Evolutionary conservation across 2,329 filamentous ascomycete genomes (phyloP).

Genomic region (Diplodia seriata): DNA sequence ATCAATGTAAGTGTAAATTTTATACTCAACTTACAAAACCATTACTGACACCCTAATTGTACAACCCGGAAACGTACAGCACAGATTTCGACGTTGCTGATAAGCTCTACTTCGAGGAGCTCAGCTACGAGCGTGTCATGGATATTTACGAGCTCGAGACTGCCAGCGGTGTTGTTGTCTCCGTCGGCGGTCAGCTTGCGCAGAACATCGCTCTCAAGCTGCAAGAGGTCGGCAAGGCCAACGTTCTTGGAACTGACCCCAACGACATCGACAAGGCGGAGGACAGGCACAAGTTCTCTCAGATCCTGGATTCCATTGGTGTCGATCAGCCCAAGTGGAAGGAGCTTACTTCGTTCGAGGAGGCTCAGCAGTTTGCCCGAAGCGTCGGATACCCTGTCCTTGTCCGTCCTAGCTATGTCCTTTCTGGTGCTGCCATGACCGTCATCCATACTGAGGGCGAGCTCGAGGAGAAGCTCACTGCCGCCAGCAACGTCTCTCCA

Average conservation of each 20-base stretch:
- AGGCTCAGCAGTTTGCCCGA: conserved; percentile 85
- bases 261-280: conserved; percentile 97
- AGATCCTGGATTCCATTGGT: conserved; percentile 94
- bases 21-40: conserved; percentile 35
- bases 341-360: conserved; percentile 87
- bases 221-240: conserved; percentile 88
- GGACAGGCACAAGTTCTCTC: conserved; percentile 97
- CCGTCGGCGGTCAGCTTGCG: conserved; percentile 92
- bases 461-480: conserved; percentile 92
- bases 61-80: conserved; percentile 79
- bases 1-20: conserved; percentile 66
- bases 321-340: conserved; percentile 98
- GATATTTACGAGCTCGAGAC: conserved; percentile 96
- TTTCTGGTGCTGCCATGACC: conserved; percentile 98
- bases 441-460: conserved; percentile 89
- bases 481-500: conserved; percentile 87
- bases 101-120: conserved; percentile 93
- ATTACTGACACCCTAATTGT: conserved; percentile 43
- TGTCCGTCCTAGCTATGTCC: conserved; percentile 91
- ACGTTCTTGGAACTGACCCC: conserved; percentile 90
- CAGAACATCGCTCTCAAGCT: conserved; percentile 97
- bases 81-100: conserved; percentile 93
- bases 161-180: conserved; percentile 87
- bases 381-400: conserved; percentile 92
- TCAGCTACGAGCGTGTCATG: conserved; percentile 97